Percentiles rank a stretch among this genome's conserved stretches.
Conservation (phyloP, 176 grass and related monocot species). For the Calamus simplicifolius region DNA sequence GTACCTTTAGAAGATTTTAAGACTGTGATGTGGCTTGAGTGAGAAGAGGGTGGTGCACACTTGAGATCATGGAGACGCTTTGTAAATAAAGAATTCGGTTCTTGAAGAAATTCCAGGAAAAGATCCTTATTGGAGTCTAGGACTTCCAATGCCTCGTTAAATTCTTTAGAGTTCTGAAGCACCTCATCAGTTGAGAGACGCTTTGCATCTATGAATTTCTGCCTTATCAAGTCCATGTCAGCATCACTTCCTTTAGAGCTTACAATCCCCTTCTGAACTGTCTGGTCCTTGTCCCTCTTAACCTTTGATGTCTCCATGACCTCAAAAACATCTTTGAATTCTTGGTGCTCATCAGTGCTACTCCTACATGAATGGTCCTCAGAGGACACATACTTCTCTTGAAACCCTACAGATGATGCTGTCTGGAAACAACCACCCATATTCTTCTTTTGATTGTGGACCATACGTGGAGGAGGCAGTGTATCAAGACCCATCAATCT, state of each 20-base stretch:
- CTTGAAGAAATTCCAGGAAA: constrained; percentile 74
- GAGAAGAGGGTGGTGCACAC: constrained; percentile 33
- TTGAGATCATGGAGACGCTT: constrained; percentile 40
- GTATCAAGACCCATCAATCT: constrained; percentile 94
- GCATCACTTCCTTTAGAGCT: constrained; percentile 27
- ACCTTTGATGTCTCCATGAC: constrained; percentile 56
- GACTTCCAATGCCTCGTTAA: constrained; percentile 70
- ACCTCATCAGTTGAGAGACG: constrained; percentile 54
- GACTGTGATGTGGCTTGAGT: constrained; percentile 69
- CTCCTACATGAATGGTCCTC: constrained; percentile 32
- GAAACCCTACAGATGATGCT: constrained; percentile 29
- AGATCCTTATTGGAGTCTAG: constrained; percentile 72
- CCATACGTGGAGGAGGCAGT: constrained; percentile 35
- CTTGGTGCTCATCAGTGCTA: constrained; percentile 51
- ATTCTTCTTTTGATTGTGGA: constrained; percentile 28
- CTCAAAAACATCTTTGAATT: constrained; percentile 91
- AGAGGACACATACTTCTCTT: constrained; percentile 31
- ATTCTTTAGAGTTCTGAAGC: constrained; percentile 59
- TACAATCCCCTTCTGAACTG: constrained; percentile 25
- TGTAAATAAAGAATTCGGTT: constrained; percentile 47
- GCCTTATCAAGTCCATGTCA: constrained; percentile 53
- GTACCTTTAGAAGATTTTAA: constrained; percentile 63
- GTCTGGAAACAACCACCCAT: constrained; percentile 17
- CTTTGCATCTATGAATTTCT: constrained; percentile 80
- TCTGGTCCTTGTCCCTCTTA: constrained; percentile 40